Base-by-base conservation (phyloP, 2,329 filamentous ascomycete genomes). In the Clonostachys sp. region DNA sequence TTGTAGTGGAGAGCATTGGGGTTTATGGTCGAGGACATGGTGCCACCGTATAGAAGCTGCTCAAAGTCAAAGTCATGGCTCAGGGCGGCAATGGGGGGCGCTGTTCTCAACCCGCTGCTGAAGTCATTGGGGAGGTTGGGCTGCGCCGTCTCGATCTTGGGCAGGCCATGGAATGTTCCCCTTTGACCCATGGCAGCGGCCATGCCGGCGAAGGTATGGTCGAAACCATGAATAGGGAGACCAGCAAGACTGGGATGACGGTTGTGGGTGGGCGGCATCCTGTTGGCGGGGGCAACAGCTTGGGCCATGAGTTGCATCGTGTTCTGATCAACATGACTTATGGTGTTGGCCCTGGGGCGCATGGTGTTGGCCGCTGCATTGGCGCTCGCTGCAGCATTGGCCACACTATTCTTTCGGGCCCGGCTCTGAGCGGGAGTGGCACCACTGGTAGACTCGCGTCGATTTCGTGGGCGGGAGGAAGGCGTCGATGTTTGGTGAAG, bases 321-420 rank as follows among this genome's bases (percentile, higher is more conserved):
- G 46, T 78, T 76, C 48, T 82, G 80, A 63, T 96, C 94, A 48
- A 97, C 83, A 65, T 97, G 91, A 61, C 91, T 94, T 61, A 99
- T 95, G 36, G 94, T 99, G 63, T 97, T 97, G 47, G 94, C 92
- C 58, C 94, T 79, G 18, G 92, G 94, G 54, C 94, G 81, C 81
- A 92, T 91, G 12, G 78, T 75, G 46, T 76, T 76, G 48, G 77
- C 74, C 41, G 68, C 62, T 45, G 68, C 71, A 14, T 69, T 66
- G 48, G 72, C 70, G 34, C 70, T 73, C 30, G 70, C 66, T 53
- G 65, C 71, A 38, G 68, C 55, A 55, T 80, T 83, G 43, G 86
- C 91, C 49, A 95, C 82, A 47, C 94, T 97, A 65, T 92, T 95
- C 74, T 97, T 97, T 51, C 94, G 87, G 48, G 92, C 89, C 50